Conservation (phyloP, 2,329 filamentous ascomycete genomes). For the Aspergillus unguis region DNA sequence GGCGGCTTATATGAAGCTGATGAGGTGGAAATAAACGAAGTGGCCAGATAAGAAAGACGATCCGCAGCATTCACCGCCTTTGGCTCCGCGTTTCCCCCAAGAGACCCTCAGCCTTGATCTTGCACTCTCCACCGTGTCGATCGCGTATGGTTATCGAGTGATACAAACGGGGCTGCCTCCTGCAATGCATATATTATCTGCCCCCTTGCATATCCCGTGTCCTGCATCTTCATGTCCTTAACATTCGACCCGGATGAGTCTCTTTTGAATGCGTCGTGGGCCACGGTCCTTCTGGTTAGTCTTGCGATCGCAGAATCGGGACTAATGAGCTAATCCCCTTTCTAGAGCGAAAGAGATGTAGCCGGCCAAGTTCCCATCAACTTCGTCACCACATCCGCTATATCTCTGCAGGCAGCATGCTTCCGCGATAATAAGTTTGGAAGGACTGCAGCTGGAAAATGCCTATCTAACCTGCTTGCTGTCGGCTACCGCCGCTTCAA, state of each 20-base stretch:
- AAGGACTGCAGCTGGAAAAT: constrained; percentile 49
- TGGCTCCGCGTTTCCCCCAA: not conserved
- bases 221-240: constrained; percentile 38
- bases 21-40: constrained; percentile 15
- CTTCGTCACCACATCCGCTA: constrained; percentile 56
- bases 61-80: constrained; percentile 18
- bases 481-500: constrained; percentile 58
- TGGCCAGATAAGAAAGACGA: constrained; percentile 21
- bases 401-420: constrained; percentile 58
- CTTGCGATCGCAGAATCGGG: not conserved
- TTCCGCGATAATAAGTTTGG: constrained; percentile 56
- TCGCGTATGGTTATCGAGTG: not conserved
- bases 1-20: not conserved
- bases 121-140: not conserved
- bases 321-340: constrained; percentile 11
- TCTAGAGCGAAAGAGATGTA: constrained; percentile 61
- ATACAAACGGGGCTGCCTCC: not conserved
- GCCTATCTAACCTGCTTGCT: constrained; percentile 61
- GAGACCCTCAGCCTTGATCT: not conserved
- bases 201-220: not conserved
- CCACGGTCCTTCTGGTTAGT: constrained; percentile 39
- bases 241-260: constrained; percentile 40
- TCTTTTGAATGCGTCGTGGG: constrained; percentile 37
- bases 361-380: constrained; percentile 60
- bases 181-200: constrained; percentile 10